Percentiles rank a stretch among this genome's conserved stretches.
These are phyloP conservation scores for Thermothielavioides terrestris DNA, from an alignment of 495 filamentous ascomycete species.

Conservation along the genomic window DNA sequence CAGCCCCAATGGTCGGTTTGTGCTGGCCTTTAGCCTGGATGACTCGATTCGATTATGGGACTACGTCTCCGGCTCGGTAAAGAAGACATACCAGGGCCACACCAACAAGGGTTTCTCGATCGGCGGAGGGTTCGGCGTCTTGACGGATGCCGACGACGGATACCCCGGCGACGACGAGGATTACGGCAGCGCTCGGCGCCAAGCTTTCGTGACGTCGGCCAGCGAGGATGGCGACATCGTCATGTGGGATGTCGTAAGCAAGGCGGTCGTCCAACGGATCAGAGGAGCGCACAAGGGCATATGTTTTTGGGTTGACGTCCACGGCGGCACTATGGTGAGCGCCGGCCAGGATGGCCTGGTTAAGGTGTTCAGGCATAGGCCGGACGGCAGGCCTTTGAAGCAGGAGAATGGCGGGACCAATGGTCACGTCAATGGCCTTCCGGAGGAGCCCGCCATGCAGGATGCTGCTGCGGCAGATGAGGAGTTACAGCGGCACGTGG, in stretches of 20 bases:
- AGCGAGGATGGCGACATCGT: constrained; percentile 81
- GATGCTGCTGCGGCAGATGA: constrained; percentile 15
- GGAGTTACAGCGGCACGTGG: constrained; percentile 19
- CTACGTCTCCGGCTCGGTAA: constrained; percentile 73
- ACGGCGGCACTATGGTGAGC: constrained; percentile 39
- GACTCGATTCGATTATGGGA: constrained; percentile 87
- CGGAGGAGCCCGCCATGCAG: not conserved
- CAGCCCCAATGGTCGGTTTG: constrained; percentile 84
- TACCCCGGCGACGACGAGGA: constrained; percentile 22
- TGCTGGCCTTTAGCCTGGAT: constrained; percentile 87
- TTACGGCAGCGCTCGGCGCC: constrained; percentile 8
- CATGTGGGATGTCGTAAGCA: constrained; percentile 83
- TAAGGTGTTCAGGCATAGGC: constrained; percentile 31
- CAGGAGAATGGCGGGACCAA: constrained; percentile 1
- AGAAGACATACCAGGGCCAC: constrained; percentile 97
- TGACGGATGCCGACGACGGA: constrained; percentile 31
- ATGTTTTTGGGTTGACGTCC: constrained; percentile 73
- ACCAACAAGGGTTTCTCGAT: constrained; percentile 75
- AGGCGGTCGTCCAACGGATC: constrained; percentile 67
- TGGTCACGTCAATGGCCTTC: constrained; percentile 7
- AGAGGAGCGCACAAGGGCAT: constrained; percentile 62
- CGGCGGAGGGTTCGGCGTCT: constrained; percentile 67
- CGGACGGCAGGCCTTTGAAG: not conserved
- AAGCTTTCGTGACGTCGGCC: constrained; percentile 61
- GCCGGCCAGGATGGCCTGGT: constrained; percentile 36